Evolutionary conservation across 225 moss, liverwort and hornwort genomes (phyloP).

Genomic region (Thuidium tamariscinum): DNA sequence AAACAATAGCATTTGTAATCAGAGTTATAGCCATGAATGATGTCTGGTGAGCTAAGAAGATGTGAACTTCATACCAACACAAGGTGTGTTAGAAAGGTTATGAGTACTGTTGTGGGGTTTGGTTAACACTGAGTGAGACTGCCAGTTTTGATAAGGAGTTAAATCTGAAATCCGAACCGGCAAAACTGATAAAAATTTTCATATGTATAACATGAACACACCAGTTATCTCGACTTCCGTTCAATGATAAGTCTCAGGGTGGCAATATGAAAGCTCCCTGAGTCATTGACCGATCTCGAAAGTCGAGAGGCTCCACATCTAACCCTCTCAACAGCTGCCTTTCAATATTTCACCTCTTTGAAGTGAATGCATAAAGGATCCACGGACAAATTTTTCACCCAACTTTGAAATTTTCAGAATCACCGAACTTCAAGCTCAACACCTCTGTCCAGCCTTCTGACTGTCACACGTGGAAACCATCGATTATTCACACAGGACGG

Average conservation of each 20-base stretch:
- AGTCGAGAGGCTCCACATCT: not conserved
- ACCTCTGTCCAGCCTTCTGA: too few relatives aligned
- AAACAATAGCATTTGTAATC: rapidly evolving
- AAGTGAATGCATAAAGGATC: too few relatives aligned
- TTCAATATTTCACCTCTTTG: too few relatives aligned
- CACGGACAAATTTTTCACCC: not conserved
- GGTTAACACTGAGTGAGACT: too few relatives aligned
- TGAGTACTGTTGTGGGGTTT: not conserved
- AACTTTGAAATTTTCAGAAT: not conserved
- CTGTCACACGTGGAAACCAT: not conserved
- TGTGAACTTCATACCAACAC: rapidly evolving
- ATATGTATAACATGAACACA: not conserved
- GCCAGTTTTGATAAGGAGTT: too few relatives aligned
- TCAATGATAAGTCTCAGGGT: too few relatives aligned
- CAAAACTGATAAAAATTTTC: not conserved
- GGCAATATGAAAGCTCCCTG: not conserved
- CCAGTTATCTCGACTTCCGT: not conserved
- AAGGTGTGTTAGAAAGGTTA: too few relatives aligned
- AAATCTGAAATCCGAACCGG: too few relatives aligned
- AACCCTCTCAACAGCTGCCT: not conserved
- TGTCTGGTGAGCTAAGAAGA: not conserved
- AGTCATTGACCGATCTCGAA: too few relatives aligned
- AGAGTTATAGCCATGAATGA: too few relatives aligned
- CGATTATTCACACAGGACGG: not conserved
- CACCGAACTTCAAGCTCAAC: not conserved